Evolutionary conservation across 176 grass and related monocot genomes (phyloP), one percentile per base, ranked within the genome.

Genomic region (Triticum monococcum): DNA sequence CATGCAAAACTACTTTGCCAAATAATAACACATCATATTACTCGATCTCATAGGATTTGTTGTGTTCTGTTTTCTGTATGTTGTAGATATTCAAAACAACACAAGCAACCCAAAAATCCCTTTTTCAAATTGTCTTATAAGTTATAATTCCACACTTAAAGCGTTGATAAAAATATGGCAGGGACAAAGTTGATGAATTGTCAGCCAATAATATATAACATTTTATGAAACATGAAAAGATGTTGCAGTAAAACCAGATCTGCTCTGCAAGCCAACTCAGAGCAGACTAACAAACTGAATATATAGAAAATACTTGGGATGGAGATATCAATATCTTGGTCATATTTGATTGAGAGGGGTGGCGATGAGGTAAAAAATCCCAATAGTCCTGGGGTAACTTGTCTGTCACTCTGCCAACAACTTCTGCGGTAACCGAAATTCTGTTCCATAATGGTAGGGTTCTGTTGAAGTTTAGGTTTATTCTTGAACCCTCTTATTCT

Each of bases 371-470:
- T 74, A 95, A 46, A 84, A 98, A 93, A 79, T 94, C 90, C 93
- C 96, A 98, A 92, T 83, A 98, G 87, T 95, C 96, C 43, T 64
- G 83, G 16, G 96, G 89, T 36, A 74, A 88, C 33, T 80, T 95
- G 68, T 88, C 91, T 82, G 93, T 81, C 38, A 91, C 22, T 85
- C 92, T 93, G 43, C 93, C 87, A 77, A 45, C 62, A 88, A 87
- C 88, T 92, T 98, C 93, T 82, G 93, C 91, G 8, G 89, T 52
- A 84, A 98, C 85, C 56, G 85, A 94, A 81, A 90, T 69, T 85
- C 78, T 88, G 45, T 92, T 92, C 84, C 86, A 89, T 79, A 38
- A 98, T 65, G 6, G 84, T 62, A 25, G 85, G 24, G 77, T 25
- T 75, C 80, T 59, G 72, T 20, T 75, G 59, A 75, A 89, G 45